A percentile compares a stretch with the other conserved stretches of the same genome.
Evolutionary conservation across 495 filamentous ascomycete genomes (phyloP).

Genomic region (Elasticomyces elasticus): DNA sequence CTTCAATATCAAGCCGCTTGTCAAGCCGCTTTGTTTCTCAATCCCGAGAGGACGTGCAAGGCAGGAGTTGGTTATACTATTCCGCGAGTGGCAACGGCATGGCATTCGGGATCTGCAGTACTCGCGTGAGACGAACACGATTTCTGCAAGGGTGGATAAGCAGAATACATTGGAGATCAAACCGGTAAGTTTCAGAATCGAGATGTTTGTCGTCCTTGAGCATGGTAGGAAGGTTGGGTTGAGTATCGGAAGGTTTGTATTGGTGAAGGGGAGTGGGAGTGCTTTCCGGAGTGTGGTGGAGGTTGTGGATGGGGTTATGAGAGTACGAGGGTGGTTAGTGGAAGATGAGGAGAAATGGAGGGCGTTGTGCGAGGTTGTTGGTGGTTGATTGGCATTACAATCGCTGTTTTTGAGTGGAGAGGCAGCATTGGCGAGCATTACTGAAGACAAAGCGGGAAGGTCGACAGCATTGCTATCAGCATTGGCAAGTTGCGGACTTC

Average conservation of each 20-base stretch:
- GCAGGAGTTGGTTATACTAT: constrained; percentile 60
- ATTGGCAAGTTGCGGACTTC: neutral
- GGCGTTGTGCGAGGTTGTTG: constrained; percentile 47
- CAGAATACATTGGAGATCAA: constrained; percentile 50
- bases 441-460: neutral
- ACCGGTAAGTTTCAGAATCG: constrained; percentile 66
- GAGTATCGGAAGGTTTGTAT: constrained; percentile 72
- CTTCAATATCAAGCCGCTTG: constrained; percentile 79
- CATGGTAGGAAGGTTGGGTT: constrained; percentile 50
- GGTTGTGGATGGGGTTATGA: constrained; percentile 52
- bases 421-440: neutral
- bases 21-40: constrained; percentile 60
- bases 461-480: neutral
- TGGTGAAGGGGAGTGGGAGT: constrained; percentile 75
- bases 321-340: constrained; percentile 52
- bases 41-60: constrained; percentile 57
- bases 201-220: constrained; percentile 77
- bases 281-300: constrained; percentile 79
- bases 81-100: constrained; percentile 68
- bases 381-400: neutral
- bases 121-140: constrained; percentile 59
- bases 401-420: neutral
- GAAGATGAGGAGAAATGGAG: constrained; percentile 54
- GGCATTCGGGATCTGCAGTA: constrained; percentile 68
- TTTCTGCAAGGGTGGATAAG: constrained; percentile 64